Conservation (phyloP, 1,284 basidiomycete genomes). For the Fomes fomentarius region DNA sequence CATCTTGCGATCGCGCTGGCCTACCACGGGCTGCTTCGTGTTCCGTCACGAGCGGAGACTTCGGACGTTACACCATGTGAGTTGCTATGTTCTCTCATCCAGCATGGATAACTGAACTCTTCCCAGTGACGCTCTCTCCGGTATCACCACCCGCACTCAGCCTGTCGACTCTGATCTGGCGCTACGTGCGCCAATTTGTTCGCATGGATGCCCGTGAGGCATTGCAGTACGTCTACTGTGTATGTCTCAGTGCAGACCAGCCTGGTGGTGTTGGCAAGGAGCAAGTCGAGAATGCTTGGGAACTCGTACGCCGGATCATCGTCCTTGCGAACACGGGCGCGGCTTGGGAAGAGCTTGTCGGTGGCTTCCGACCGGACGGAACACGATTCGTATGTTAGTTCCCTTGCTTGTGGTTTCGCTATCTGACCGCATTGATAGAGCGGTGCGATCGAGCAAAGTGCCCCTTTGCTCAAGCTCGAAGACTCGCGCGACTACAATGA, state of each 20-base stretch:
- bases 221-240: slow-evolving; percentile 93
- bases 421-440: slow-evolving; percentile 46
- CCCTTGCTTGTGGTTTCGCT: not conserved
- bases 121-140: slow-evolving; percentile 66
- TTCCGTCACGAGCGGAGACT: slow-evolving; percentile 77
- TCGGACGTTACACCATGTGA: slow-evolving; percentile 83
- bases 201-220: slow-evolving; percentile 93
- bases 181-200: slow-evolving; percentile 91
- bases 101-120: too few species aligned
- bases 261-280: slow-evolving; percentile 73
- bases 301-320: slow-evolving; percentile 87
- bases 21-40: slow-evolving; percentile 92
- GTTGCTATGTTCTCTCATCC: slow-evolving; percentile 34
- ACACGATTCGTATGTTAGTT: slow-evolving; percentile 74
- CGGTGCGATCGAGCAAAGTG: slow-evolving; percentile 86
- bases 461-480: slow-evolving; percentile 76
- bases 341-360: slow-evolving; percentile 88
- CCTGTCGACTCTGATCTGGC: slow-evolving; percentile 87
- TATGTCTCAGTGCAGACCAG: slow-evolving; percentile 83
- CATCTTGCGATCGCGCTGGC: slow-evolving; percentile 92
- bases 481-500: slow-evolving; percentile 78
- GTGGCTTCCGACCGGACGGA: slow-evolving; percentile 89
- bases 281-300: slow-evolving; percentile 86
- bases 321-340: slow-evolving; percentile 85
- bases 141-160: slow-evolving; percentile 73